Evolutionary conservation across 306 rosid genomes (phyloP), one percentile per base, ranked within the genome.

Genomic region (Macrotyloma uniflorum): DNA sequence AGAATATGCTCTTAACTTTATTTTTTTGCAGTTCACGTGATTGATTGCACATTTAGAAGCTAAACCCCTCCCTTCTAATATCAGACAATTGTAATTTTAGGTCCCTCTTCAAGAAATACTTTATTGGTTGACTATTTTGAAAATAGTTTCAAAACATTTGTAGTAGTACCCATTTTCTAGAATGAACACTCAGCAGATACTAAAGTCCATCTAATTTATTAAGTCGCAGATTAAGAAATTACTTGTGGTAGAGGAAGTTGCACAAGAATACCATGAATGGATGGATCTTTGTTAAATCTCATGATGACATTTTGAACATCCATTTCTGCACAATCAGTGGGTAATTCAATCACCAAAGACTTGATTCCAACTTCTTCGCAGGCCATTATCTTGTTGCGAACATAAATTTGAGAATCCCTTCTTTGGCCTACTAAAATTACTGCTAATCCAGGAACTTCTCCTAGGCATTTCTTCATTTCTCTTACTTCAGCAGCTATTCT

Each of bases 231-330:
- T 87, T 75, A 51, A 86, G 86, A 89, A 87, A 81, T 90, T 90
- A 94, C 97, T 84, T 89, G 90, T 40, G 97, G 97, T 43, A 92
- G 91, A 82, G 98, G 98, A 86, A 94, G 98, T 86, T 94, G 98
- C 85, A 94, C 97, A 64, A 94, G 97, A 79, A 94, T 85, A 67
- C 98, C 98, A 75, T 94, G 97, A 87, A 94, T 74, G 64, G 97
- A 87, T 18, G 91, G 92, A 86, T 94, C 97, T 75, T 50, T 81
- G 78, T 89, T 89, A 78, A 85, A 92, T 67, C 85, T 67, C 61
- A 83, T 85, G 77, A 92, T 53, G 70, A 88, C 86, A 50, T 85
- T 82, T 62, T 79, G 83, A 81, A 94, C 86, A 75, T 92, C 88
- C 13, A 83, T 88, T 78, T 86, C 93, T 55, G 89, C 76, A 80